A percentile compares a stretch with the other conserved stretches of the same genome.
Conservation (phyloP, 257 asterid genomes). For the Ocimum tenuiflorum region DNA sequence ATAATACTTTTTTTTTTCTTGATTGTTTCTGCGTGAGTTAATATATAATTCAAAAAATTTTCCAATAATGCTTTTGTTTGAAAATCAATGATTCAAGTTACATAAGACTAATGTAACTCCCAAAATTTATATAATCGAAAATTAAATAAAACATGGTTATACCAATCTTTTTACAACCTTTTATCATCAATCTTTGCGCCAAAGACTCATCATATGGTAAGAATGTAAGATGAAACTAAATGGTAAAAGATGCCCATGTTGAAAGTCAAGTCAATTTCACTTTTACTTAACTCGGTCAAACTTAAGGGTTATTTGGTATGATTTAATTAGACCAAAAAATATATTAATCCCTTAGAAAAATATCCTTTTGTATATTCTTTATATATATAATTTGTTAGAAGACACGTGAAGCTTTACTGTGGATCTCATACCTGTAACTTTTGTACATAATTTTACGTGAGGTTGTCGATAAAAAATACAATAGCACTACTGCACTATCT, state of each 20-base stretch:
- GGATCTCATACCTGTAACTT: no score
- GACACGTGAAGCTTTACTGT: no score
- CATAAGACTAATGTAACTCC: no score
- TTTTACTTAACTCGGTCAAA: slow-evolving; percentile 6
- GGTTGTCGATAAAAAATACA: no score
- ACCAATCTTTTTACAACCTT: neutral
- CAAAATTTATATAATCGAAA: neutral
- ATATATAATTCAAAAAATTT: no score
- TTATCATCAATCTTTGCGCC: neutral
- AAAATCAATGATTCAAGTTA: no score
- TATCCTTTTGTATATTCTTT: neutral
- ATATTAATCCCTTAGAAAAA: no score
- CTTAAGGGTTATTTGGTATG: neutral
- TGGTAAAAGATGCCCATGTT: slow-evolving; percentile 18
- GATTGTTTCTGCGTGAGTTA: no score
- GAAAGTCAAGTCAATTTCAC: slow-evolving; percentile 20
- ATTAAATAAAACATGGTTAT: neutral
- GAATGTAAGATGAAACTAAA: neutral
- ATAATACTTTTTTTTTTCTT: no score
- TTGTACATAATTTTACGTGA: no score
- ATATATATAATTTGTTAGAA: neutral
- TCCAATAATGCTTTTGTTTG: no score
- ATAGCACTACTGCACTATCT: no score
- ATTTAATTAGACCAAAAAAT: neutral
- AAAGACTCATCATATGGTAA: slow-evolving; percentile 13